Percentiles rank a stretch among this genome's conserved stretches.
Conservation (phyloP, 257 asterid genomes). For the Sherardia arvensis region DNA sequence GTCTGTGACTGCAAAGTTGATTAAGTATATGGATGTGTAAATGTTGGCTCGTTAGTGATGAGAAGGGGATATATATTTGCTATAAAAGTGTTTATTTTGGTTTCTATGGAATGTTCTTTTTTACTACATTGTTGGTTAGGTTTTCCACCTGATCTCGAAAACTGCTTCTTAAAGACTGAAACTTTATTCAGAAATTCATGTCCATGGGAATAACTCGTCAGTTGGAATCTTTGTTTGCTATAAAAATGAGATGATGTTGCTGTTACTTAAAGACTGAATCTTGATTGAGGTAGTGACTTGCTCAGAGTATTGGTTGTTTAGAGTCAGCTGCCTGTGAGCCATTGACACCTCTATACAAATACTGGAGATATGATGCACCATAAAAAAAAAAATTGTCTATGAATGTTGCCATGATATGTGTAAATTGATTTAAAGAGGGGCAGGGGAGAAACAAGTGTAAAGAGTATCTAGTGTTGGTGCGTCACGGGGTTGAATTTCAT, state of each 20-base stretch:
- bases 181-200: neutral
- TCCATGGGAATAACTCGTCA: neutral
- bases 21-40: too few species aligned
- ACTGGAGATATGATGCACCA: neutral
- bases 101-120: neutral
- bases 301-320: neutral
- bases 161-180: neutral
- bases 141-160: neutral
- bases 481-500: too few species aligned
- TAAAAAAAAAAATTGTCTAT: neutral
- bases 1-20: too few species aligned
- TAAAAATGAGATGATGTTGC: too few species aligned
- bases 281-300: neutral
- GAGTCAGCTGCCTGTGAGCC: neutral
- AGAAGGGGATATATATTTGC: too few species aligned
- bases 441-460: neutral
- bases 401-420: neutral
- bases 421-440: neutral
- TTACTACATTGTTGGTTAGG: neutral
- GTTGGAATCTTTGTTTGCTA: too few species aligned
- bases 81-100: too few species aligned
- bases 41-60: neutral
- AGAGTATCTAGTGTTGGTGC: too few species aligned
- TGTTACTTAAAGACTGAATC: neutral
- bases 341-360: neutral